Base-by-base conservation (phyloP, 768 basidiomycete genomes). In the Coprinopsis sp. region DNA sequence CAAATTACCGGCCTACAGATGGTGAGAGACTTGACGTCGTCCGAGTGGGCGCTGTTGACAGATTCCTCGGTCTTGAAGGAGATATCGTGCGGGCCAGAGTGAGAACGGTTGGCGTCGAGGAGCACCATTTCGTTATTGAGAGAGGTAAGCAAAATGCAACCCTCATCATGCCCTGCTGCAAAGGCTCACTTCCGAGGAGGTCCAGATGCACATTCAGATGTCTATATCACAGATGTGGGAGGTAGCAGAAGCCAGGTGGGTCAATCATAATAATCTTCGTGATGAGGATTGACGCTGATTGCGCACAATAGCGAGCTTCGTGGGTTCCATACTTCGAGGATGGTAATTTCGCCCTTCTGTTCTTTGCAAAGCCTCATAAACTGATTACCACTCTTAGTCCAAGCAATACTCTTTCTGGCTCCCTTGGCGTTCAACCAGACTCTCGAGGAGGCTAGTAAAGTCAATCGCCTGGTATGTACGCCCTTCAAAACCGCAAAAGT, bases 271-370 rank as follows among this genome's bases (percentile, higher is more conserved):
- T 11, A 22, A 34, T 33, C 23, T 33, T 21, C 37, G 22, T 51
- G 23, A 54, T 29, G n/a, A 14, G 49, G 23, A 46, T 44, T 44
- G 10, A 11, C 28, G 19, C 28, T 18, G 33, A 4, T 19, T 43
- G 30, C 16, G 3, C 54, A 79, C 14, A 5, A 14, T 19, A 42
- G 73, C 77, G 84, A 18, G 72, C 78, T 25, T 76, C 74, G 22
- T 89, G 87, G 87, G 77, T 81, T 14, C 79, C 86, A 3, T 89
- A 78, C 61, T 91, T 91, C 51, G 85, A 91, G 53, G 80, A 86
- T 57, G 74, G 80, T 77, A 34, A 12, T 13, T 10, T 28, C 6
- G 22, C 16, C n/a, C 4, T 24, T 34, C 2, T 13, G 28, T 18
- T 7, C 21, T n/a, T 10, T 6, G 31, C 12, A n/a, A 25, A 16